Base-by-base conservation (phyloP, 225 moss, liverwort and hornwort species). In the Ulota crispa region DNA sequence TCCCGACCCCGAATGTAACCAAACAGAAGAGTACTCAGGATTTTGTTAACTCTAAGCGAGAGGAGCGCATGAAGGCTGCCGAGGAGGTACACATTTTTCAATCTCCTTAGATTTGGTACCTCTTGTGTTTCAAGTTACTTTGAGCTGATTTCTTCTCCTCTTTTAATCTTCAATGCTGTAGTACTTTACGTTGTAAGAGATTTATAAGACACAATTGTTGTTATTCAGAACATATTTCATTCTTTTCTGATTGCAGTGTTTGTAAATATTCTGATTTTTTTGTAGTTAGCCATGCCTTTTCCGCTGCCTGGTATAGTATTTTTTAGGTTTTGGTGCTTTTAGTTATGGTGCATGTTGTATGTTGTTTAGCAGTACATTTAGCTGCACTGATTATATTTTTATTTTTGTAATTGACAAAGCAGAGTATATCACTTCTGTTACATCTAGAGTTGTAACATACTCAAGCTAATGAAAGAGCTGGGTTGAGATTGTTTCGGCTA, bases 11-110 rank as follows among this genome's bases (percentile, higher is more conserved):
- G 18, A 86, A 54, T 20, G 79, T 90, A 6, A 60, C 70, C 21
- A 69, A 76, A 53, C 83, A 87, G 83, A 90, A 88, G 78, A 90
- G 83, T 34, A 90, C 90, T 68, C 85, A 83, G 13, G 90, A 90
- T 84, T 90, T 90, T 20, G 88, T 90, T 32, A 78, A 82, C 9
- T 72, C 23, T 14, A 85, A 86, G 80, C 90, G 90, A 3, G 90
- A 90, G 20, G 90, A 88, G 70, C 81, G 86, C 8, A 26, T 86
- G 86, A 79, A 82, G 76, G 88, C 88, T 21, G 53, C 85, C 8
- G n/a, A 68, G 26, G 23, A 86, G 82, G 90, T 90, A 60, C 7
- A 0, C 20, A 20, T 23, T 11, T 24, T 41, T 28, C 14, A 20
- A 34, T 9, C 45, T 65, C 16, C 39, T 15, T 37, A 21, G 43